Evolutionary conservation across 2,329 filamentous ascomycete genomes (phyloP).

Genomic region (Tolypocladium guangdongense): DNA sequence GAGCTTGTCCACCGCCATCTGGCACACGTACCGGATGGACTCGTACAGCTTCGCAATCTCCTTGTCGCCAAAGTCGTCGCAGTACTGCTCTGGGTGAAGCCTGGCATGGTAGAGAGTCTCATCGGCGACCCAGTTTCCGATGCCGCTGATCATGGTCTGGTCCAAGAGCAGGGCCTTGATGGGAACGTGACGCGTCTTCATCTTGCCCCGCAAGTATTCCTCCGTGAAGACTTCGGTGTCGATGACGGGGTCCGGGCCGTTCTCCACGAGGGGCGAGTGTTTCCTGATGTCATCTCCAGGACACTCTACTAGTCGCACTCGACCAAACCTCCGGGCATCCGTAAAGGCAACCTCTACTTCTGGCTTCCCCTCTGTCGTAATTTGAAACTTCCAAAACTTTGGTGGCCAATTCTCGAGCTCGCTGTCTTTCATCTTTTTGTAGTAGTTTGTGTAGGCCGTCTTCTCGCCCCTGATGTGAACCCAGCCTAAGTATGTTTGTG

Average conservation of each 20-base stretch:
- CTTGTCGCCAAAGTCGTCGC: conserved; percentile 62
- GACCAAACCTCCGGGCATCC: conserved; percentile 67
- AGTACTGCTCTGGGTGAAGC: conserved; percentile 88
- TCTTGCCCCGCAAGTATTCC: conserved; percentile 60
- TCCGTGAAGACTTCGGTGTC: conserved; percentile 70
- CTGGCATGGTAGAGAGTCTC: conserved; percentile 84
- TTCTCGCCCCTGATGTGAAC: conserved; percentile 73
- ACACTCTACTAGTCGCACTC: conserved; percentile 75
- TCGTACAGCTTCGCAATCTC: conserved; percentile 64
- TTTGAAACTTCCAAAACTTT: conserved; percentile 75
- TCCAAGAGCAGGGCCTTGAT: conserved; percentile 84
- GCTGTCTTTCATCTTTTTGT: conserved; percentile 56
- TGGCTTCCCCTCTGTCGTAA: conserved; percentile 49
- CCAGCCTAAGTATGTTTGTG: conserved; percentile 47
- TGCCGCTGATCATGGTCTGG: conserved; percentile 78
- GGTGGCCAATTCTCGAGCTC: conserved; percentile 69
- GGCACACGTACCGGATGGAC: conserved; percentile 67
- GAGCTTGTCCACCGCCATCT: conserved; percentile 64
- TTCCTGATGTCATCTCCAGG: conserved; percentile 65
- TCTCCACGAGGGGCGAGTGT: conserved; percentile 71
- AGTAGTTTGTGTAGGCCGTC: conserved; percentile 72
- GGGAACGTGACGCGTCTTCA: conserved; percentile 69
- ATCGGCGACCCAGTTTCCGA: conserved; percentile 96
- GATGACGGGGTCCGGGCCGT: conserved; percentile 84
- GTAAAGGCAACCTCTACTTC: conserved; percentile 64